These are phyloP conservation scores for Cryptococcus sp. DNA, from an alignment of 1,284 basidiomycete species.

Conservation along the genomic window DNA sequence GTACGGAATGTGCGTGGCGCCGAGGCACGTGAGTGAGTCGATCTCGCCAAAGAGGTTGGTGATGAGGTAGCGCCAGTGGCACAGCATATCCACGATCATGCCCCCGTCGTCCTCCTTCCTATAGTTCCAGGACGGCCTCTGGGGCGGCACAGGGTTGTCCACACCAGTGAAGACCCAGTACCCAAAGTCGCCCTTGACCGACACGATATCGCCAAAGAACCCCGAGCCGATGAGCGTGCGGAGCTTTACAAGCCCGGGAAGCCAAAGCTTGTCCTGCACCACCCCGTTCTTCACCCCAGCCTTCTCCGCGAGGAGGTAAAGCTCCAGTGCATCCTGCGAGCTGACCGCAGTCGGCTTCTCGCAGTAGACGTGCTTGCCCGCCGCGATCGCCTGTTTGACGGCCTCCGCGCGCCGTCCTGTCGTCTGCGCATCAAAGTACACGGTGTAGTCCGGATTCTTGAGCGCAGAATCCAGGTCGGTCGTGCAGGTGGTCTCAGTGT, in stretches of 20 bases:
- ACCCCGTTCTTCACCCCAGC: conserved; percentile 22
- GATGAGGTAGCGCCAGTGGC: conserved; percentile 26
- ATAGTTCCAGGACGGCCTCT: conserved; percentile 23
- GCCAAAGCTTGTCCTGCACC: conserved; percentile 24
- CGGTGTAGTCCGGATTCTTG: conserved; percentile 9
- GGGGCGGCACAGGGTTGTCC: conserved; percentile 11
- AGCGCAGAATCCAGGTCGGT: conserved; percentile 18
- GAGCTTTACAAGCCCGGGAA: conserved; percentile 23
- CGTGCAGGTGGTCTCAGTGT: background rate
- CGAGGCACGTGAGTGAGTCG: conserved; percentile 19
- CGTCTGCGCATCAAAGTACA: conserved; percentile 26
- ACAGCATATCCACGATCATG: conserved; percentile 24
- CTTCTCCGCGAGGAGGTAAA: conserved; percentile 15
- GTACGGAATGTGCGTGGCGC: conserved; percentile 17
- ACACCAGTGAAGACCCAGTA: conserved; percentile 24
- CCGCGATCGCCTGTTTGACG: conserved; percentile 20
- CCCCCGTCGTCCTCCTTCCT: conserved; percentile 25
- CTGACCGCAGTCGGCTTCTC: conserved; percentile 21
- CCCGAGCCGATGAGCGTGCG: conserved; percentile 15
- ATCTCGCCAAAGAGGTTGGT: conserved; percentile 23
- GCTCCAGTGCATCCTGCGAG: conserved; percentile 18
- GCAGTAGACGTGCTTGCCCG: conserved; percentile 25
- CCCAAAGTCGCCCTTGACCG: conserved; percentile 24
- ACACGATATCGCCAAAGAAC: conserved; percentile 23
- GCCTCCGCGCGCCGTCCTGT: conserved; percentile 20